phyloP scores from a whole-genome alignment of 2,329 filamentous ascomycete species.

The Aspergillus pseudoterreus region DNA sequence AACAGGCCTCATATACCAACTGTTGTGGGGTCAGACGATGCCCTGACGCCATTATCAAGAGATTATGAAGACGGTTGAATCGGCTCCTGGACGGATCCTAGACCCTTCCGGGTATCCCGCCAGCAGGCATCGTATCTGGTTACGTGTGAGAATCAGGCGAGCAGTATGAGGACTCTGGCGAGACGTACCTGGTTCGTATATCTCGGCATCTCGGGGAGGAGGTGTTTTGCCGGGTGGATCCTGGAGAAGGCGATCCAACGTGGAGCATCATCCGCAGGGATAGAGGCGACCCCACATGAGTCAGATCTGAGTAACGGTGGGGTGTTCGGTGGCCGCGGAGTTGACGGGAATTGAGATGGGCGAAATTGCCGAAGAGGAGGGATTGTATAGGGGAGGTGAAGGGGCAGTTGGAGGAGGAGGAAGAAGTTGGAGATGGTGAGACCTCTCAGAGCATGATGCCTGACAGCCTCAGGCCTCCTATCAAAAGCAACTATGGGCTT shows the following conservation, averaged over 20 bases:
- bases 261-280: conserved; percentile 4
- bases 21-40: neutral
- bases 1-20: conserved; percentile 1
- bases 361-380: neutral
- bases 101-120: neutral
- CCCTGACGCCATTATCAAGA: neutral
- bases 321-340: neutral
- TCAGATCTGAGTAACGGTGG: conserved; percentile 29
- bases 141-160: neutral
- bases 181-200: neutral
- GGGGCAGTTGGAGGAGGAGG: neutral
- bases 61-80: neutral
- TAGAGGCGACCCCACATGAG: conserved; percentile 28
- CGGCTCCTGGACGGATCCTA: neutral
- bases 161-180: neutral
- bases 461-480: neutral
- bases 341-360: neutral
- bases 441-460: neutral
- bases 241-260: neutral
- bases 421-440: neutral
- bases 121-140: neutral
- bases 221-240: conserved; percentile 21
- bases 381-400: neutral
- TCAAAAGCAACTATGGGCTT: neutral
- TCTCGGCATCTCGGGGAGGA: conserved; percentile 22